Conservation (phyloP, 495 filamentous ascomycete species). For the Aspergillus haitiensis region DNA sequence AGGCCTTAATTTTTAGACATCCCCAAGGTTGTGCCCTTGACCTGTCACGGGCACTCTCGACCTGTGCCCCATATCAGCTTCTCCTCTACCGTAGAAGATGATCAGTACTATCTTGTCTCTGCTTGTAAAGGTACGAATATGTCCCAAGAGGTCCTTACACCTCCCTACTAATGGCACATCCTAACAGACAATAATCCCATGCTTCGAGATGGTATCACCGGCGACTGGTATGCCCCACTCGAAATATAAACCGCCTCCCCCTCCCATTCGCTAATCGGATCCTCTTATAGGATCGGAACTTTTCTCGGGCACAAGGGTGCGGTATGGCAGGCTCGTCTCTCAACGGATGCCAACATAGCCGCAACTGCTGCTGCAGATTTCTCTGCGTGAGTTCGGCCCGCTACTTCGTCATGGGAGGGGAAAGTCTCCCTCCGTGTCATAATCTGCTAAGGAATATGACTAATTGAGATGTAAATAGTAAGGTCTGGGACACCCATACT, state of each 20-base stretch:
- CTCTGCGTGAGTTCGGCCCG: conserved; percentile 65
- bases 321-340: conserved; percentile 91
- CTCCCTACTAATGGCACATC: conserved; percentile 10
- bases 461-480: conserved; percentile 49
- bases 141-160: not conserved
- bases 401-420: not conserved
- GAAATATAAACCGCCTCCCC: not conserved
- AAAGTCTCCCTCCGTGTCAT: not conserved
- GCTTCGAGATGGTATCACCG: conserved; percentile 94
- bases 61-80: conserved; percentile 95
- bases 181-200: conserved; percentile 88
- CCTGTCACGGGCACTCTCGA: conserved; percentile 95
- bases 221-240: conserved; percentile 72
- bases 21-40: conserved; percentile 82
- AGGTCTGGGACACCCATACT: conserved; percentile 94
- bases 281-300: conserved; percentile 77
- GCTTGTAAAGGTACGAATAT: conserved; percentile 81
- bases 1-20: conserved; percentile 48
- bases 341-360: conserved; percentile 81
- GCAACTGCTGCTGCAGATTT: conserved; percentile 96
- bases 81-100: conserved; percentile 80
- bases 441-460: not conserved
- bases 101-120: conserved; percentile 93
- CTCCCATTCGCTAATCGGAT: not conserved
- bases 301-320: conserved; percentile 98